Evolutionary conservation across 148 eudicot species (phyloP).

Genomic region (Silene latifolia): DNA sequence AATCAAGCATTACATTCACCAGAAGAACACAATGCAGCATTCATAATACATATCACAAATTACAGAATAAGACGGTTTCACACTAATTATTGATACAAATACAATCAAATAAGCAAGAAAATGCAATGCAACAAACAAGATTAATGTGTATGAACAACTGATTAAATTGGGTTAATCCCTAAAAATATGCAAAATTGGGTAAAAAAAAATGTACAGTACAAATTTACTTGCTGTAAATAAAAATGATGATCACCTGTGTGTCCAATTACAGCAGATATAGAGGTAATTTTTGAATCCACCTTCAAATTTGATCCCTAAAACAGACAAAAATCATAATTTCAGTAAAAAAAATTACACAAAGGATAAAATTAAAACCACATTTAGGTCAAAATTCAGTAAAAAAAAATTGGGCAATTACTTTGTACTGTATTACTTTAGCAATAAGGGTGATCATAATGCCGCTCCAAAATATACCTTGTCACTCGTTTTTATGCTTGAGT

Average conservation of each 20-base stretch:
- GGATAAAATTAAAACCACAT: no score
- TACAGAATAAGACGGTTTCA: no score
- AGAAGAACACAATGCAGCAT: not conserved
- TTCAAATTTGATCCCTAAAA: no score
- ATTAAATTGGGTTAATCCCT: no score
- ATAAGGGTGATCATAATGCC: no score
- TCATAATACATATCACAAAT: not conserved
- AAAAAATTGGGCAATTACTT: no score
- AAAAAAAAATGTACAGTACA: not conserved
- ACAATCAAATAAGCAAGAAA: not conserved
- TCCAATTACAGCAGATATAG: slow-evolving; percentile 8
- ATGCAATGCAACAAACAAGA: no score
- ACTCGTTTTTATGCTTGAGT: no score
- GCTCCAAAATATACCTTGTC: no score
- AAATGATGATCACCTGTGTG: not conserved
- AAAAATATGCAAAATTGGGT: not conserved
- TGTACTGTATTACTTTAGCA: no score
- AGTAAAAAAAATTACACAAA: not conserved
- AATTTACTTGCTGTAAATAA: not conserved
- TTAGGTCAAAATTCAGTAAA: no score
- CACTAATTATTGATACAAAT: not conserved
- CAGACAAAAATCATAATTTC: not conserved
- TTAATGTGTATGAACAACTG: no score
- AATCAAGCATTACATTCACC: not conserved
- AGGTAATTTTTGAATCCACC: slow-evolving; percentile 9